A percentile compares a stretch with the other conserved stretches of the same genome.
Evolutionary conservation across 352 stramenopile genomes (phyloP).

Genomic region (Globisporangium splendens): DNA sequence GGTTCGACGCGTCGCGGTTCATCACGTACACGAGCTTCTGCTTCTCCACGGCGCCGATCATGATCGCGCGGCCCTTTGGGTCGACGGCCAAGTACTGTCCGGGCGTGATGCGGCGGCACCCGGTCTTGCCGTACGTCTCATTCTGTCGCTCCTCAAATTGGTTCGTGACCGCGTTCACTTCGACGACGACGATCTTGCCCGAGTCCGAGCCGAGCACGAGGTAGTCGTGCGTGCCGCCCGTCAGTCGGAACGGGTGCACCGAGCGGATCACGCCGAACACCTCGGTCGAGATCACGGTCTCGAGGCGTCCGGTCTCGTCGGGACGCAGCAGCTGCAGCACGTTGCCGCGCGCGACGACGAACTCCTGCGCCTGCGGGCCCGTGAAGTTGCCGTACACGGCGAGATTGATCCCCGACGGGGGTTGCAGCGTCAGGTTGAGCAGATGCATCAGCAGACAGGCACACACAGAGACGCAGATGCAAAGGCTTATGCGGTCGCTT

Average conservation of each 20-base stretch:
- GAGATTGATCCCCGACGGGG: conserved; percentile 74
- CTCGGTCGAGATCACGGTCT: conserved; percentile 79
- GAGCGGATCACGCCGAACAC: conserved; percentile 92
- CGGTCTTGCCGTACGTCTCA: conserved; percentile 96
- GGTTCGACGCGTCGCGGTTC: conserved; percentile 93
- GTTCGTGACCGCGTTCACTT: conserved; percentile 84
- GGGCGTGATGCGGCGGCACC: conserved; percentile 94
- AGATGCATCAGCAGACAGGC: conserved; percentile 57
- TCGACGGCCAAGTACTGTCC: conserved; percentile 97
- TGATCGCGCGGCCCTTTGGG: conserved; percentile 95
- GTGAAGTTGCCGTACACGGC: conserved; percentile 92
- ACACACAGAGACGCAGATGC: neutral
- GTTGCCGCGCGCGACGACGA: conserved; percentile 92
- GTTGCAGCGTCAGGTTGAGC: conserved; percentile 87
- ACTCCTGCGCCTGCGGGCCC: conserved; percentile 89
- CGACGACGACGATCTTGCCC: conserved; percentile 94
- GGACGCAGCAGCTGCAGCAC: conserved; percentile 93
- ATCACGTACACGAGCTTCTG: conserved; percentile 99
- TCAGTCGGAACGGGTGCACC: conserved; percentile 88
- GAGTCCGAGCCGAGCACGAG: conserved; percentile 95
- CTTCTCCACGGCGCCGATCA: conserved; percentile 97
- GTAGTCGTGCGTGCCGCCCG: conserved; percentile 91
- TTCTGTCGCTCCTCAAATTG: conserved; percentile 87
- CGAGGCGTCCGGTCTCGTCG: conserved; percentile 63
- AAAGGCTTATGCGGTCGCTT: neutral